A percentile compares a stretch with the other conserved stretches of the same genome.
These are phyloP conservation scores for Pyrenophora seminiperda DNA, from an alignment of 2,329 filamentous ascomycete species.

Conservation along the genomic window DNA sequence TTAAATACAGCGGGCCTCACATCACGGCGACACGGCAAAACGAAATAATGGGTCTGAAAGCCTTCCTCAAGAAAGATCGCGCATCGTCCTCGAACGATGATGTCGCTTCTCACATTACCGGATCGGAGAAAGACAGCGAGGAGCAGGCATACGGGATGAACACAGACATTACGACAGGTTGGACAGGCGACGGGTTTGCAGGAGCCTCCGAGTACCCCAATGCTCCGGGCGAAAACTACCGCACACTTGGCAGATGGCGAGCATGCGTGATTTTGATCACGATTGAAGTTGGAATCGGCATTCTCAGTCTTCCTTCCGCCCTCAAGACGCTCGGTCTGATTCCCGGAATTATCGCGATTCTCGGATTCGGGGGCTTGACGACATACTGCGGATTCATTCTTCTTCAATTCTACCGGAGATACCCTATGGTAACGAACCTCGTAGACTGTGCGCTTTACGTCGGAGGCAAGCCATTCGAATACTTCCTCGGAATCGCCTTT, in stretches of 20 bases:
- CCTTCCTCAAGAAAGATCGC: slow-evolving; percentile 32
- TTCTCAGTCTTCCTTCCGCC: slow-evolving; percentile 36
- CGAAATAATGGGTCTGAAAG: slow-evolving; percentile 33
- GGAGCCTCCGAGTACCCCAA: slow-evolving; percentile 32
- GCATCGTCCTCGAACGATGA: slow-evolving; percentile 16
- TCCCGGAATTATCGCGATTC: slow-evolving; percentile 39
- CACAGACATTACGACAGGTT: slow-evolving; percentile 31
- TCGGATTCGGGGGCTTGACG: slow-evolving; percentile 33
- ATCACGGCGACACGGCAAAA: neutral
- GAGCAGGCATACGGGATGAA: slow-evolving; percentile 33
- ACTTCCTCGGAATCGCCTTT: slow-evolving; percentile 32
- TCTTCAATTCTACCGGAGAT: slow-evolving; percentile 33
- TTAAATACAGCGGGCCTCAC: neutral
- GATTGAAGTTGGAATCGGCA: slow-evolving; percentile 39
- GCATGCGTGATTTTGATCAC: slow-evolving; percentile 39
- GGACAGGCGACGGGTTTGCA: slow-evolving; percentile 30
- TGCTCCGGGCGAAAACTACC: slow-evolving; percentile 29
- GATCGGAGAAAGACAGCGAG: slow-evolving; percentile 26
- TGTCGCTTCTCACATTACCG: slow-evolving; percentile 22
- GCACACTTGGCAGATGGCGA: slow-evolving; percentile 35
- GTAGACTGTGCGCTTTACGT: slow-evolving; percentile 38
- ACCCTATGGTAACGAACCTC: slow-evolving; percentile 38
- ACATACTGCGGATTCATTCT: slow-evolving; percentile 38
- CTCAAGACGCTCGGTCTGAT: slow-evolving; percentile 37
- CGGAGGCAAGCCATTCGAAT: slow-evolving; percentile 35